Base-by-base conservation (phyloP, 768 basidiomycete species). In the Pleurotus citrinopileatus region DNA sequence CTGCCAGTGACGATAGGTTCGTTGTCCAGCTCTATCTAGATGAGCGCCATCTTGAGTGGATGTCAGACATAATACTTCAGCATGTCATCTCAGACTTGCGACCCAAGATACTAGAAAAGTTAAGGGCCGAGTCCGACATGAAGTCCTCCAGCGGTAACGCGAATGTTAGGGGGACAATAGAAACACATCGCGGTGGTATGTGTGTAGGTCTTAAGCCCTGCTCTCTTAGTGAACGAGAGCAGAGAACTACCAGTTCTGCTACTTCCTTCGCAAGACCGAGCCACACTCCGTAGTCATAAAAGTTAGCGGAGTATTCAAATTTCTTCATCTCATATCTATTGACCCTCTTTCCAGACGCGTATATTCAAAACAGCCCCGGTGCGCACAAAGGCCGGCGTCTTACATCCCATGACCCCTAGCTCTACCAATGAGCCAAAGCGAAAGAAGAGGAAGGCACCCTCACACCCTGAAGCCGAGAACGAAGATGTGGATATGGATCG, bases 241-340 rank as follows among this genome's bases (percentile, higher is more conserved):
- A 95, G 94, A 89, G 56, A 80, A 79, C 0, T 96, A 95, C 63
- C 94, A 96, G 59, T 94, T 92, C 65, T 92, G 89, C 44, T 96
- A 92, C 66, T 96, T 94, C 70, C 75, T 95, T 59, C 82, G 91
- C 20, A 86, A 85, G 68, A 85, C 83, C 2, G 91, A 93, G 48
- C 80, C 88, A 8, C 91, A 95, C 67, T 84, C 89, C 0, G 77
- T 94, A 2, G 73, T 94, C 6, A 72, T 91, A 60, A 96, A 96
- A 78, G 94, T 89, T 37, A 43, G 8, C 8, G 45, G 42, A 28
- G 22, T 13, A 5, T 42, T 42, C 55, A 17, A 37, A 23, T 38
- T 20, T 25, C 59, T 57, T 19, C 27, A 22, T 20, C 22, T 28
- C 43, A 6, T 10, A 42, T 43, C 50, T 26, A 15, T 19, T 23